phyloP scores from a whole-genome alignment of 148 eudicot genomes.

The Diospyros kaki region DNA sequence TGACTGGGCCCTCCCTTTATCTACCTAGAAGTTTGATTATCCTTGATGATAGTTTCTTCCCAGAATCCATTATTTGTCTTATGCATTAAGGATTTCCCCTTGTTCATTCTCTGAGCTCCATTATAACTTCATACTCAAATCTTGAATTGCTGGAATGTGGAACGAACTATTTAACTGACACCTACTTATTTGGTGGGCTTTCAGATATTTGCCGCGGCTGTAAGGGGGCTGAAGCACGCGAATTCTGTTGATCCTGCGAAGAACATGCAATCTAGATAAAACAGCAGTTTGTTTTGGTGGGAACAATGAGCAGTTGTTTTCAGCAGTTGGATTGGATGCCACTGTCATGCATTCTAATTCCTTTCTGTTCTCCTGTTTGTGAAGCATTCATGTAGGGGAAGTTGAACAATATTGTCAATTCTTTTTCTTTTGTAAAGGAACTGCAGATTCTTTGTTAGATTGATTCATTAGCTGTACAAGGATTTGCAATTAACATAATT shows the following conservation, averaged over 20 bases:
- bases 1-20: too few species aligned
- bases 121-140: not conserved
- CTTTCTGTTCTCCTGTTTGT: too few species aligned
- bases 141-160: not conserved
- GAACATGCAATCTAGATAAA: not conserved
- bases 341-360: too few species aligned
- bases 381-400: too few species aligned
- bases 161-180: not conserved
- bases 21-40: too few species aligned
- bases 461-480: too few species aligned
- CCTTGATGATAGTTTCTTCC: not conserved
- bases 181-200: not conserved
- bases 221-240: slow-evolving; percentile 13
- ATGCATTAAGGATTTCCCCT: too few species aligned
- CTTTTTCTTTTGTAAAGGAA: too few species aligned
- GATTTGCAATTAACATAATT: too few species aligned
- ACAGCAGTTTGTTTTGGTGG: not conserved
- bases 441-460: too few species aligned
- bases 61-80: not conserved
- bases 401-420: too few species aligned
- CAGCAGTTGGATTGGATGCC: too few species aligned
- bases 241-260: not conserved
- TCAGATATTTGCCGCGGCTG: slow-evolving; percentile 17
- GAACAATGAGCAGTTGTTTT: not conserved
- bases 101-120: not conserved